These are phyloP conservation scores for Candida tetrigidarum DNA, from an alignment of 1,139 yeast genomes.

Conservation along the genomic window DNA sequence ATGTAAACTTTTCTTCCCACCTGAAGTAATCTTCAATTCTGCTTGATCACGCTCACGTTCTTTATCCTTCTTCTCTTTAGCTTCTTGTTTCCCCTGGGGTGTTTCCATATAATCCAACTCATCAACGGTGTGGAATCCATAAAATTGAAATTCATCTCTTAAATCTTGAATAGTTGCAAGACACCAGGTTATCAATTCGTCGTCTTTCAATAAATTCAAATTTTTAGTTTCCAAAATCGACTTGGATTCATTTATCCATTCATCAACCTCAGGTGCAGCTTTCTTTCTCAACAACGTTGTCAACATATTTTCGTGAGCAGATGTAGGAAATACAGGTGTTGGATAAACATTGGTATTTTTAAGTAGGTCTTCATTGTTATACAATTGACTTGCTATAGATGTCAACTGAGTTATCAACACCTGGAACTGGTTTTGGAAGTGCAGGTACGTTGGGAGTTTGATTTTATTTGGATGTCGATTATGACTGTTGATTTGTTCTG, in stretches of 20 bases:
- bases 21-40: slow-evolving; percentile 34
- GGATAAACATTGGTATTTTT: slow-evolving; percentile 80
- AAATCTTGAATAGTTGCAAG: slow-evolving; percentile 52
- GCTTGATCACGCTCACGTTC: slow-evolving; percentile 32
- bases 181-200: slow-evolving; percentile 69
- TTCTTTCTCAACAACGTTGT: slow-evolving; percentile 87
- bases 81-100: slow-evolving; percentile 45
- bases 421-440: slow-evolving; percentile 77
- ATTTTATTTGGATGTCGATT: slow-evolving; percentile 43
- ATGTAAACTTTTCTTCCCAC: slow-evolving; percentile 35
- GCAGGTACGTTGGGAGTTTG: slow-evolving; percentile 45
- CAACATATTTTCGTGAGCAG: slow-evolving; percentile 78
- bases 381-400: slow-evolving; percentile 70
- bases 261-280: slow-evolving; percentile 86
- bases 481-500: slow-evolving; percentile 47
- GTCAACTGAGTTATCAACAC: slow-evolving; percentile 81
- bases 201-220: slow-evolving; percentile 39
- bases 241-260: slow-evolving; percentile 73
- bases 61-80: slow-evolving; percentile 28
- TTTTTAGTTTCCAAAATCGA: slow-evolving; percentile 23
- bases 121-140: slow-evolving; percentile 59
- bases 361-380: slow-evolving; percentile 61
- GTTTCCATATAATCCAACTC: slow-evolving; percentile 44
- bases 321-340: slow-evolving; percentile 78
- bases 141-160: slow-evolving; percentile 60